A percentile compares a stretch with the other conserved stretches of the same genome.
Evolutionary conservation across 495 filamentous ascomycete genomes (phyloP).

Genomic region (Xylaria intraflava): DNA sequence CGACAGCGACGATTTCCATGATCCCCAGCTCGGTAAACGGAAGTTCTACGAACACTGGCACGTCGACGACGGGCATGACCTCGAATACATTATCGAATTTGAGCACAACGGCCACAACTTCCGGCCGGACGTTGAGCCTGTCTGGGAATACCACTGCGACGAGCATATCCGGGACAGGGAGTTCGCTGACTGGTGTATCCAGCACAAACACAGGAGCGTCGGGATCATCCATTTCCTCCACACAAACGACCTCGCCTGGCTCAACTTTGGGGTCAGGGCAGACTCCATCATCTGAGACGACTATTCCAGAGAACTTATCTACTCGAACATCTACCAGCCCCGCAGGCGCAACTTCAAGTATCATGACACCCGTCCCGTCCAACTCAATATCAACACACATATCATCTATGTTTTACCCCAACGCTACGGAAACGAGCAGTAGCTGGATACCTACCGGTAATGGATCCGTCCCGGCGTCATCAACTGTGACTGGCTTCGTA

Average conservation of each 20-base stretch:
- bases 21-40: neutral
- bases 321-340: neutral
- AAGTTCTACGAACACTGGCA: neutral
- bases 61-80: neutral
- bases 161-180: neutral
- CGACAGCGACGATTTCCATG: neutral
- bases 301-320: neutral
- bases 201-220: neutral
- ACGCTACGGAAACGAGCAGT: slow-evolving; percentile 1
- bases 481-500: neutral
- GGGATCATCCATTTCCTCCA: neutral
- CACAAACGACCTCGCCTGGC: too few relatives aligned
- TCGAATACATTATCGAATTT: neutral
- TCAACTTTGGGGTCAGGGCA: neutral
- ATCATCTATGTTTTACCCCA: slow-evolving; percentile 10
- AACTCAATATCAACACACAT: neutral
- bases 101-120: neutral
- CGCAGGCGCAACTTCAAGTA: neutral
- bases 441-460: neutral
- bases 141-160: neutral
- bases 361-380: neutral
- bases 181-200: neutral
- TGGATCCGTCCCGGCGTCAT: neutral
- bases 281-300: neutral
- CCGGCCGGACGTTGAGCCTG: neutral